Base-by-base conservation (phyloP, 345 rosid genomes). In the Hypericum androsaemum region DNA sequence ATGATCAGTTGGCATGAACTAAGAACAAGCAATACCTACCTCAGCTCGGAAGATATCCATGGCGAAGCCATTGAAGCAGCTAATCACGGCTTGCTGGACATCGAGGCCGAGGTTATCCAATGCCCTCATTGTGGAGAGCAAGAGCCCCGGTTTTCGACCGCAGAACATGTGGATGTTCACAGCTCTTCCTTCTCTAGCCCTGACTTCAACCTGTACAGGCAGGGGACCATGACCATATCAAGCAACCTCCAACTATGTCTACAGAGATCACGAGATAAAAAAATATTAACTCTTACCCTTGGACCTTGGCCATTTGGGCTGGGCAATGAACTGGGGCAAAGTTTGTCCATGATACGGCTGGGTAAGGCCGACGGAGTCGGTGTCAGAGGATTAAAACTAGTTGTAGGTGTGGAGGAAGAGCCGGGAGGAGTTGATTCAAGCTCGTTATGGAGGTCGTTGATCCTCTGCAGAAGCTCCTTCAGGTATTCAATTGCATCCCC, bases 161-260 rank as follows among this genome's bases (percentile, higher is more conserved):
- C 95, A 87, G 46, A 90, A 84, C 98, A 90, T 90, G 68, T 90
- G 98, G 59, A 90, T 90, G 77, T 87, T 90, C 64, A 90, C 98
- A 45, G 92, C 95, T 73, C 95, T 77, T 58, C 96, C 96, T 82
- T 90, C 98, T 65, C 98, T 84, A 50, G 74, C 60, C 64, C 81
- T 80, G 52, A 90, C 98, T 75, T 90, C 98, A 74, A 90, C 96
- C 95, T 90, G 53, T 15, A 41, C 56, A 57, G 57, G 37, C 22
- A 46, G 9, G 17, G 10, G 22, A 10, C 17, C 15, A 4, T 9
- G 6, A 2, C 48, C 15, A 13, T 8, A 14, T 14, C 28, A 46
- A 13, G 1, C 12, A 15, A 14, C 0, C 4, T 5, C 5, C 32
- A 5, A 8, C 6, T 7, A 17, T 13, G n/a, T n/a, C n/a, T n/a